phyloP scores from a whole-genome alignment of 106 monocot species.

The Chionographis japonica region DNA sequence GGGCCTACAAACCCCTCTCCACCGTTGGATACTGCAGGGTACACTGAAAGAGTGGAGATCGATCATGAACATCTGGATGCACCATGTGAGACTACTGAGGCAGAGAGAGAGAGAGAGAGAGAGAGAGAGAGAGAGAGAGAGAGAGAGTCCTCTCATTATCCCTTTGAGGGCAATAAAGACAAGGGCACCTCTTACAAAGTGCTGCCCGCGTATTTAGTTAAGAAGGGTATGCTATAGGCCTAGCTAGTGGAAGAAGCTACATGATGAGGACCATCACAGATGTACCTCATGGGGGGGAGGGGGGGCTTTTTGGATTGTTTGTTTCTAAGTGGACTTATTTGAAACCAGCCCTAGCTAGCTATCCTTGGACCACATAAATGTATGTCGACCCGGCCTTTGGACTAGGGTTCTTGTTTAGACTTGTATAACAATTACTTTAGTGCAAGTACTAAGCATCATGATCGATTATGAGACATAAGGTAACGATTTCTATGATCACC shows the following conservation, averaged over 20 bases:
- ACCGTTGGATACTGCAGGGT: background rate
- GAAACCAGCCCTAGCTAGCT: too few species aligned
- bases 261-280: constrained; percentile 25
- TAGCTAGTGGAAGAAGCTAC: constrained; percentile 4
- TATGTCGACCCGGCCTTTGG: too few species aligned
- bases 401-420: too few species aligned
- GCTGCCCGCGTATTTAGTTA: constrained; percentile 64
- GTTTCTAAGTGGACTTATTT: background rate
- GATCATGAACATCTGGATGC: background rate
- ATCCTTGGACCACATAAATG: too few species aligned
- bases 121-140: too few species aligned
- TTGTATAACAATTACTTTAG: too few species aligned
- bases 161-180: constrained; percentile 47
- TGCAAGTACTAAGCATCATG: too few species aligned
- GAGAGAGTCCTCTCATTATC: background rate
- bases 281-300: constrained; percentile 2
- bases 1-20: background rate
- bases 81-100: background rate
- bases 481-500: too few species aligned
- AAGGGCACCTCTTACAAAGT: constrained; percentile 84
- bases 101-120: too few species aligned
- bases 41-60: too few species aligned
- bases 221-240: constrained; percentile 36
- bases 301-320: constrained; percentile 11
- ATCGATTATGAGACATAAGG: too few species aligned